phyloP scores from a whole-genome alignment of 2,329 filamentous ascomycete species.

The Neofusicoccum sp. region DNA sequence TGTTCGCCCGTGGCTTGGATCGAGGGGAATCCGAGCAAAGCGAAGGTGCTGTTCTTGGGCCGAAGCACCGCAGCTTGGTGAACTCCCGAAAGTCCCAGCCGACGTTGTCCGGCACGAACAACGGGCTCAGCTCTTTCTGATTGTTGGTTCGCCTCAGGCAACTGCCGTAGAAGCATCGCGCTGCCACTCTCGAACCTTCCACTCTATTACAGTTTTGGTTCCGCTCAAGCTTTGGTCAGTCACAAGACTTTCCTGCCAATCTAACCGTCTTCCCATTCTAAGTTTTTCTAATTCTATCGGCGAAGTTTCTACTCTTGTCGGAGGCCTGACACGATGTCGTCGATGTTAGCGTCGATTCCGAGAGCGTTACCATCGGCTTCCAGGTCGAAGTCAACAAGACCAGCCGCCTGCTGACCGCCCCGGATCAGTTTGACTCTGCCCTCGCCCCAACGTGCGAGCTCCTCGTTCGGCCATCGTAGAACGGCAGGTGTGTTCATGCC shows the following conservation, averaged over 20 bases:
- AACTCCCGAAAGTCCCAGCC: too few relatives aligned
- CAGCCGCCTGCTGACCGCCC: slow-evolving; percentile 18
- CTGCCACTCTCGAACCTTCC: too few relatives aligned
- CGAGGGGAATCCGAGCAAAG: too few relatives aligned
- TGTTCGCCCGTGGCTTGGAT: too few relatives aligned
- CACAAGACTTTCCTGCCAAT: not conserved
- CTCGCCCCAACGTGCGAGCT: slow-evolving; percentile 21
- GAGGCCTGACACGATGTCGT: not conserved
- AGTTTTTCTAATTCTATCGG: too few relatives aligned
- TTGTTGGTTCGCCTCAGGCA: too few relatives aligned
- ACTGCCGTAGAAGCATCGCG: too few relatives aligned
- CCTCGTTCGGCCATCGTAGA: slow-evolving; percentile 27
- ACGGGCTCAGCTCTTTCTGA: too few relatives aligned
- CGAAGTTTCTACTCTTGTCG: not conserved
- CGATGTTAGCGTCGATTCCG: not conserved
- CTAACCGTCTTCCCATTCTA: not conserved
- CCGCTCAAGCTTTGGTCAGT: not conserved
- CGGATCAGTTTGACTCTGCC: slow-evolving; percentile 25
- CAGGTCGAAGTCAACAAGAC: slow-evolving; percentile 1
- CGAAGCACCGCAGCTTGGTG: too few relatives aligned
- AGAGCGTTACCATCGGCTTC: not conserved
- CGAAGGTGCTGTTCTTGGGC: too few relatives aligned
- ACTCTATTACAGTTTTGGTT: not conserved
- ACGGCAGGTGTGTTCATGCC: slow-evolving; percentile 29
- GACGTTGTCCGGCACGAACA: too few relatives aligned